A percentile compares a stretch with the other conserved stretches of the same genome.
Conservation (phyloP, 73 alveolate genomes). For the Stentor roeselii region DNA sequence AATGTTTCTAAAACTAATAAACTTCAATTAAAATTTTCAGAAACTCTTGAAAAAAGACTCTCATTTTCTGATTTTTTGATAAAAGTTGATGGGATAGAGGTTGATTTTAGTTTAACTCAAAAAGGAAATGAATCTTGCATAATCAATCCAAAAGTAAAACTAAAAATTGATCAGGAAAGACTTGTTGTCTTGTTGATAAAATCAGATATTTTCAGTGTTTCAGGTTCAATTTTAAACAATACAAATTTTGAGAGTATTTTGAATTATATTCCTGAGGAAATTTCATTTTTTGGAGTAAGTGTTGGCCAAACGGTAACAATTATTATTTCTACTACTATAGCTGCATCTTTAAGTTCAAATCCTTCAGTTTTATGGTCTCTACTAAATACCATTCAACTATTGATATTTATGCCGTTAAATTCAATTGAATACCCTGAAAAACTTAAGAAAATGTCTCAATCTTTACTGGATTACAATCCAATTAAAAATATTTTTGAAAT, state of each 20-base stretch:
- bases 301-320: not conserved
- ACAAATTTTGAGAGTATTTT: not conserved
- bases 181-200: not conserved
- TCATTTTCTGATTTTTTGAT: not conserved
- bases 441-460: too few relatives aligned
- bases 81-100: not conserved
- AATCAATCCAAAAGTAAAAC: too few relatives aligned
- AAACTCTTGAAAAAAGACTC: not conserved
- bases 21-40: not conserved
- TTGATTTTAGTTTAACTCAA: not conserved
- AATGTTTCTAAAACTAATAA: not conserved
- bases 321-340: not conserved
- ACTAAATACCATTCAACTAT: not conserved
- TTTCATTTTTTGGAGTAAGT: not conserved
- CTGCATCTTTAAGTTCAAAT: not conserved
- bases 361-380: not conserved
- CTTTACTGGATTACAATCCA: too few relatives aligned
- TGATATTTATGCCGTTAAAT: not conserved
- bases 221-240: not conserved
- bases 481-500: too few relatives aligned
- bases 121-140: not conserved
- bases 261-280: not conserved
- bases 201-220: not conserved
- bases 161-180: not conserved
- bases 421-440: not conserved